Percentiles rank a stretch among this genome's conserved stretches.
Conservation (phyloP, 1,284 basidiomycete species). For the Exobasidium cylindrosporum region DNA sequence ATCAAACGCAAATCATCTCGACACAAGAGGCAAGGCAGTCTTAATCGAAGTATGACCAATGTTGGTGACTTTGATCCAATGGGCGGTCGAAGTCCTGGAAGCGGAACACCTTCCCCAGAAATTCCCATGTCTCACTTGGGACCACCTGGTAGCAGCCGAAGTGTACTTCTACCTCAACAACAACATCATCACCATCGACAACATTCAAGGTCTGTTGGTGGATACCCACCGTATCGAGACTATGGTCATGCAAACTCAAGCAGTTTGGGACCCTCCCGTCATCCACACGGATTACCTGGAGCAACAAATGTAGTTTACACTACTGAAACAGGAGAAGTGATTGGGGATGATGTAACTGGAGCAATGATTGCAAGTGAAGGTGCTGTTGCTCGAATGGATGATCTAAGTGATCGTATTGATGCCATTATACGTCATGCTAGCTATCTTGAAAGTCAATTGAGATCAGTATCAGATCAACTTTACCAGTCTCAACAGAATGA, state of each 20-base stretch:
- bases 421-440: constrained; percentile 46
- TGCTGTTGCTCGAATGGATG: constrained; percentile 27
- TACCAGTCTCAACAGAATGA: constrained; percentile 23
- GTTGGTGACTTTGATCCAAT: constrained; percentile 5
- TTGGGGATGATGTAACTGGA: background rate
- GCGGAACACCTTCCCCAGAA: constrained; percentile 31
- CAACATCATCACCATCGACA: background rate
- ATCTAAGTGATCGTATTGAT: constrained; percentile 47
- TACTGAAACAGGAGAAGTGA: background rate
- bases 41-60: constrained; percentile 17
- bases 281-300: background rate
- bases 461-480: constrained; percentile 35
- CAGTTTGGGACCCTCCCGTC: background rate
- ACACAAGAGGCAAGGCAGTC: constrained; percentile 31
- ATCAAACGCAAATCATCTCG: constrained; percentile 49
- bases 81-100: constrained; percentile 22
- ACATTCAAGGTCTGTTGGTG: background rate
- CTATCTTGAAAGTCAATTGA: constrained; percentile 44
- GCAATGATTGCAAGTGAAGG: constrained; percentile 1
- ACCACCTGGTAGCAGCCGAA: background rate
- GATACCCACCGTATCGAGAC: background rate
- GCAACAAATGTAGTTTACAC: background rate
- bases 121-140: constrained; percentile 27
- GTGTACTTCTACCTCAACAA: background rate
- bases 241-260: background rate